phyloP scores from a whole-genome alignment of 768 basidiomycete species.

The Kwoniella sp. region DNA sequence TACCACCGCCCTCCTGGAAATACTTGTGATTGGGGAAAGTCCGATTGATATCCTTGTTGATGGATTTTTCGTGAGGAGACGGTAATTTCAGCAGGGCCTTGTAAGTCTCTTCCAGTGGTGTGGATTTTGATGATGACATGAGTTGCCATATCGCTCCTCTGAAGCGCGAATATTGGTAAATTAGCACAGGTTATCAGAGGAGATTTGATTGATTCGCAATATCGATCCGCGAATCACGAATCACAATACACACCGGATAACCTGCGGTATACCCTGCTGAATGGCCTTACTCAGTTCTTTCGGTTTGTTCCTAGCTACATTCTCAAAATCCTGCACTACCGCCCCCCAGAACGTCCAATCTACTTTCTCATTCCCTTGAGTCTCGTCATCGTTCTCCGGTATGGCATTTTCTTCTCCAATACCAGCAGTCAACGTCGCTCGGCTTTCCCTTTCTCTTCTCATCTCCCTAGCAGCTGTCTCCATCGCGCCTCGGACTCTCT shows the following conservation, averaged over 20 bases:
- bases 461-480: constrained; percentile 50
- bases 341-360: constrained; percentile 77
- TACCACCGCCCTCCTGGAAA: constrained; percentile 90
- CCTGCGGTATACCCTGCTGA: constrained; percentile 83
- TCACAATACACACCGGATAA: constrained; percentile 96
- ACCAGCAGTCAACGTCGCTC: constrained; percentile 2
- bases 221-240: too few species aligned
- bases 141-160: constrained; percentile 53
- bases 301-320: constrained; percentile 75
- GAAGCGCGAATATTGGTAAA: too few species aligned
- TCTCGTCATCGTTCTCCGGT: constrained; percentile 12
- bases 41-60: constrained; percentile 87
- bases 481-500: constrained; percentile 50
- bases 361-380: constrained; percentile 22
- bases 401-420: background rate
- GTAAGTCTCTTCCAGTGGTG: constrained; percentile 79
- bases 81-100: constrained; percentile 75
- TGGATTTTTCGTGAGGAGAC: constrained; percentile 91
- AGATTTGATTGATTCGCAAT: too few species aligned
- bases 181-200: too few species aligned
- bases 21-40: constrained; percentile 97
- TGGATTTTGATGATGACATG: constrained; percentile 92
- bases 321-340: constrained; percentile 90
- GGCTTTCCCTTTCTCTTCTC: constrained; percentile 36
- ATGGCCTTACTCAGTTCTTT: constrained; percentile 84